Evolutionary conservation across 441 rosid genomes (phyloP).

Genomic region (Mallotus repandus): DNA sequence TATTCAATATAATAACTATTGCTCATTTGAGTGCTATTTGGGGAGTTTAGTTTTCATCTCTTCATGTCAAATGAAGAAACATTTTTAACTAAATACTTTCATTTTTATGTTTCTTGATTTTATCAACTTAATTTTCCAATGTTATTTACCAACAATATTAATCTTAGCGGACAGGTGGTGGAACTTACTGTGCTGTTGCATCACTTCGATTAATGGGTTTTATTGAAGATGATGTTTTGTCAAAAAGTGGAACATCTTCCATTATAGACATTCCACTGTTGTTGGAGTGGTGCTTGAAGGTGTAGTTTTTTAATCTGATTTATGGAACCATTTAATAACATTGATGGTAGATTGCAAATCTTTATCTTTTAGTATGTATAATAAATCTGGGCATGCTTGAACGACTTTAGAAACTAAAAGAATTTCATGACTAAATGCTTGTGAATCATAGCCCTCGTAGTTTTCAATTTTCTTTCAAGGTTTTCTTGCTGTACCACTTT

Average conservation of each 20-base stretch:
- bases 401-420: neutral
- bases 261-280: conserved; percentile 48
- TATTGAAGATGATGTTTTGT: conserved; percentile 61
- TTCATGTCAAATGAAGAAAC: neutral
- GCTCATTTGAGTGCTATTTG: neutral
- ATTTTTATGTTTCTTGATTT: neutral
- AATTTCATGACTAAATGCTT: conserved; percentile 3
- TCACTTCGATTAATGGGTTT: conserved; percentile 85
- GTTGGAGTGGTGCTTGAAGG: conserved; percentile 82
- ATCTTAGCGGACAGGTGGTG: conserved; percentile 90
- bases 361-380: conserved; percentile 3
- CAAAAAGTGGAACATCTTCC: conserved; percentile 42
- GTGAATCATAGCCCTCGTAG: neutral
- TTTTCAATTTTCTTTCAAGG: neutral
- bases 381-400: conserved; percentile 2
- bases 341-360: neutral
- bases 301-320: conserved; percentile 25
- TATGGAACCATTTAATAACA: conserved; percentile 11
- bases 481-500: neutral
- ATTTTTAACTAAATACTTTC: neutral
- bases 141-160: conserved; percentile 42
- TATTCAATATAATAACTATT: neutral
- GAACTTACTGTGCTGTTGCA: conserved; percentile 90
- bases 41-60: neutral
- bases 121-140: conserved; percentile 21